Conservation (phyloP, 2,329 filamentous ascomycete genomes). For the Aaosphaeria pasadenensis region DNA sequence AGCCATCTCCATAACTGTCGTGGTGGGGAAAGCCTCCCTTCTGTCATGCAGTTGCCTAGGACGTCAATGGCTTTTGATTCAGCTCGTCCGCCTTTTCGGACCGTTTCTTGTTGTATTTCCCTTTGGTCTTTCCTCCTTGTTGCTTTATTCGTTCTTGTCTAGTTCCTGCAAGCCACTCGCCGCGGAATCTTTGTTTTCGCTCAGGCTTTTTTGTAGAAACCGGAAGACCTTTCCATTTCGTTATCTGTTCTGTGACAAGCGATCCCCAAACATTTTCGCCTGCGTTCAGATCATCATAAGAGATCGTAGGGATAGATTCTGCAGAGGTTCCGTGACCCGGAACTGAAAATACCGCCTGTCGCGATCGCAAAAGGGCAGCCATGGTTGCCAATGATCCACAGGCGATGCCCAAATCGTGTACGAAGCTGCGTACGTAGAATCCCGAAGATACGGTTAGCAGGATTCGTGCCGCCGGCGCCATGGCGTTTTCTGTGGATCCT, state of each 20-base stretch:
- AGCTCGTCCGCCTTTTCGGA: too few relatives aligned
- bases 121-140: conserved; percentile 9
- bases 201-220: conserved; percentile 14
- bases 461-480: conserved; percentile 17
- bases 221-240: conserved; percentile 10
- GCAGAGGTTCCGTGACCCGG: neutral
- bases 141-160: conserved; percentile 28
- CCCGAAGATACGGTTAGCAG: conserved; percentile 24
- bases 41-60: too few relatives aligned
- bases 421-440: conserved; percentile 33
- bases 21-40: too few relatives aligned
- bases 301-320: conserved; percentile 10
- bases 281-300: conserved; percentile 18
- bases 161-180: conserved; percentile 22
- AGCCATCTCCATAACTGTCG: too few relatives aligned
- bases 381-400: conserved; percentile 23
- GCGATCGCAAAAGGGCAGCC: conserved; percentile 19
- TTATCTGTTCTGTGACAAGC: conserved; percentile 17
- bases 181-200: conserved; percentile 24
- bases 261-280: conserved; percentile 22
- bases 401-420: conserved; percentile 25
- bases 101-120: conserved; percentile 1
- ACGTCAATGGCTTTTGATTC: too few relatives aligned
- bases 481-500: conserved; percentile 3
- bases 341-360: conserved; percentile 20